Percentiles rank a stretch among this genome's conserved stretches.
phyloP scores from a whole-genome alignment of 352 stramenopile genomes.

The Blastocystis sp. region DNA sequence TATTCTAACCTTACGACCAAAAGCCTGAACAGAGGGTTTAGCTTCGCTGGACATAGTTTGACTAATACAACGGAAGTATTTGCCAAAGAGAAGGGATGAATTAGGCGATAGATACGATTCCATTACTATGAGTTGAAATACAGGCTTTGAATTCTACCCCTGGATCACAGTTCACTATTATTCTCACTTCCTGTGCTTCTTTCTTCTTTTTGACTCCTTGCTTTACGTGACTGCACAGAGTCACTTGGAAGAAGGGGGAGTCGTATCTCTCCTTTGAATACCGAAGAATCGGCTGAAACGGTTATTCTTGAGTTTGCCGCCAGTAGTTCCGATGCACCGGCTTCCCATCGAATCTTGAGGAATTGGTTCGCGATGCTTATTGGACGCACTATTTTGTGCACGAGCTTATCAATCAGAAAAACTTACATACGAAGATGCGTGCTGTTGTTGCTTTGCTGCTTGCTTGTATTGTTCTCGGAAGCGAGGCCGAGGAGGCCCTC shows the following conservation, averaged over 20 bases:
- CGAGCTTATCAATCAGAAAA: background rate
- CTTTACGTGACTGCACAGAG: too few species aligned
- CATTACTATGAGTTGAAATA: too few species aligned
- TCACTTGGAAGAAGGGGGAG: too few species aligned
- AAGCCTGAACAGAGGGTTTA: conserved; percentile 33
- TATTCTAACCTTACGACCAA: conserved; percentile 56
- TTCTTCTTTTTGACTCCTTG: too few species aligned
- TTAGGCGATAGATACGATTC: too few species aligned
- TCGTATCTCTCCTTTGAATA: too few species aligned
- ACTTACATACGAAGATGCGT: background rate
- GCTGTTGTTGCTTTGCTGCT: background rate
- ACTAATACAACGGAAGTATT: conserved; percentile 35
- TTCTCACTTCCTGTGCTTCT: too few species aligned
- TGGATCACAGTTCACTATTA: too few species aligned
- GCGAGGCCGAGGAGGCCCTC: background rate
- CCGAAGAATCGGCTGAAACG: background rate
- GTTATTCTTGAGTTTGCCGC: background rate
- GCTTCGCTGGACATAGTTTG: conserved; percentile 18
- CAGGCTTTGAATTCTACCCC: too few species aligned
- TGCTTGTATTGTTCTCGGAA: background rate
- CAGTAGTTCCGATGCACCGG: background rate
- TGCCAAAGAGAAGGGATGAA: background rate
- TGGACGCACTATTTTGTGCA: background rate
- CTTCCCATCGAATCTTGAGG: conserved; percentile 5
- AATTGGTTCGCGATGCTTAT: background rate